Evolutionary conservation across 805 yeast species (phyloP).

Genomic region (Clavispora carvajalis): DNA sequence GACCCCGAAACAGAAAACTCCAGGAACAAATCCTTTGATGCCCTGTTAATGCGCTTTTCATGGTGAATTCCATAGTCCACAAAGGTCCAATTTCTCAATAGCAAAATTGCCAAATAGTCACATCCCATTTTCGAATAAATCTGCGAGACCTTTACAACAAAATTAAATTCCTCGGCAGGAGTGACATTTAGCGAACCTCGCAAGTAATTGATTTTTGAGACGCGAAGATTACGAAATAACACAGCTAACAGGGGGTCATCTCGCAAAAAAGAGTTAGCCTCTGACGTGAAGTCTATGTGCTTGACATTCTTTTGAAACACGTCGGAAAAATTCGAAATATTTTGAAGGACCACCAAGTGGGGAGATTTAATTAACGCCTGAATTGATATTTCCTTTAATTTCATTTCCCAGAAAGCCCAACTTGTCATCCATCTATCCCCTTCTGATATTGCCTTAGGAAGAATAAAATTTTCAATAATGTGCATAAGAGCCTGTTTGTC

Average conservation of each 20-base stretch:
- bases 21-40: constrained; percentile 9
- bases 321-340: constrained; percentile 19
- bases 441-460: constrained; percentile 52
- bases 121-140: constrained; percentile 90
- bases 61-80: constrained; percentile 8
- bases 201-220: constrained; percentile 44
- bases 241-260: constrained; percentile 81
- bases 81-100: constrained; percentile 69
- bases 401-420: constrained; percentile 71
- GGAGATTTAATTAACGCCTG: constrained; percentile 63
- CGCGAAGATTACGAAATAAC: constrained; percentile 58
- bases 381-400: constrained; percentile 40
- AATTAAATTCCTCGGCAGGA: constrained; percentile 49
- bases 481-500: constrained; percentile 24
- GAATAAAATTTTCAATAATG: constrained; percentile 44
- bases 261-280: constrained; percentile 41
- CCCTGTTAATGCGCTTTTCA: constrained; percentile 1
- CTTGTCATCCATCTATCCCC: constrained; percentile 80
- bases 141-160: constrained; percentile 55
- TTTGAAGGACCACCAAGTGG: constrained; percentile 20
- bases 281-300: constrained; percentile 10
- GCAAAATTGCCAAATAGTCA: constrained; percentile 62
- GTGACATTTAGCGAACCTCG: constrained; percentile 44
- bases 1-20: constrained; percentile 11
- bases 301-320: constrained; percentile 12